Base-by-base conservation (phyloP, 176 grass and related monocot genomes). In the Juncus inflexus region DNA sequence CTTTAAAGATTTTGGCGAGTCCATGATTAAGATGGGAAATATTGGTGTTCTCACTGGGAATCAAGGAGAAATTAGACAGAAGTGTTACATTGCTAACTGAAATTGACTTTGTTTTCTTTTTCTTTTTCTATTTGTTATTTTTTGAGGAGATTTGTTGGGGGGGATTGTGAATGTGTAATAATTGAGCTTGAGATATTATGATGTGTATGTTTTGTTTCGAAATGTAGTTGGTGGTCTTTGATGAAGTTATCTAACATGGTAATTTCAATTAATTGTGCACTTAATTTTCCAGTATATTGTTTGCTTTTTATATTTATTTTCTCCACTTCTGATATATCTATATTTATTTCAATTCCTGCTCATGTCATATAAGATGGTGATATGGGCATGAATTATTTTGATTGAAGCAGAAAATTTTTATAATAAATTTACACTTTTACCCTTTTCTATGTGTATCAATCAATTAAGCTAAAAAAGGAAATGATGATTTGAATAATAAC, bases 11-110 rank as follows among this genome's bases (percentile, higher is more conserved):
- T 94, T 92, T 58, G 45, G 50, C 2, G 77, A 58, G 43, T 78
- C 84, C 3, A 79, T 92, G 89, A 69, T 63, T 57, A 84, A 79
- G 76, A 91, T 91, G 87, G 83, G 83, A 0, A 77, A 66, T 37
- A 40, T 70, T 12, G 81, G 13, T 7, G 81, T 92, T 3, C 74
- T 87, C 10, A 92, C 84, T 3, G 78, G 81, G 2, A 28, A 36
- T 2, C 2, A 76, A 9, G 89, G 89, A 0, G 84, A 85, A 40
- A 87, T 92, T 54, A 82, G 89, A 78, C 81, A 84, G 65, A 81
- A 78, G 11, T 91, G 87, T 62, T 73, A 67, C 49, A 7, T 76
- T 11, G 6, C 35, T 15, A 83, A 83, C 45, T 79, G 66, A 53
- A 19, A 2, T n/a, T 5, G 12, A 12, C n/a, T 15, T 12, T 10